Evolutionary conservation across 2,329 filamentous ascomycete species (phyloP).

Genomic region (Madurella mycetomatis): DNA sequence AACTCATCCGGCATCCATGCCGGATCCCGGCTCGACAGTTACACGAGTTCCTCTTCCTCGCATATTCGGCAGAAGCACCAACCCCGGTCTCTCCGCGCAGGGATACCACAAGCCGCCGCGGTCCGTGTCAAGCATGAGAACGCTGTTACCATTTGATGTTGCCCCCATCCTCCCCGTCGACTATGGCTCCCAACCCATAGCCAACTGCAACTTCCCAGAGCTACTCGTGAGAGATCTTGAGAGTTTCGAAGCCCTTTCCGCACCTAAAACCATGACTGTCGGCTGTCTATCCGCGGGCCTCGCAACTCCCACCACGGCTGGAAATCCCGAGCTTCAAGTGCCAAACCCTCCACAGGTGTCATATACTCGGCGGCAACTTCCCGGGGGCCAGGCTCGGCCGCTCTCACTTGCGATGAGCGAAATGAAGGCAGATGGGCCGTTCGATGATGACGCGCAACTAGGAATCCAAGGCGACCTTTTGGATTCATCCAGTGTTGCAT

Average conservation of each 20-base stretch:
- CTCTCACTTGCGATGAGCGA: constrained; percentile 1
- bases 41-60: constrained; percentile 18
- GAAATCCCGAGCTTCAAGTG: constrained; percentile 5
- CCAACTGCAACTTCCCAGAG: constrained; percentile 50
- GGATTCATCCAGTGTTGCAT: constrained; percentile 35
- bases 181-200: constrained; percentile 9
- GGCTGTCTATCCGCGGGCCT: constrained; percentile 41
- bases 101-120: constrained; percentile 20
- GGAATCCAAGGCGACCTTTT: constrained; percentile 6
- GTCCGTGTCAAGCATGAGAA: constrained; percentile 19
- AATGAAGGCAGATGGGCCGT: neutral
- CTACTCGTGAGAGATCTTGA: constrained; percentile 52
- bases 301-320: constrained; percentile 26
- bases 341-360: constrained; percentile 3
- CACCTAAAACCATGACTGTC: constrained; percentile 49
- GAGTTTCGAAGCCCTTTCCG: constrained; percentile 44
- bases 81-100: constrained; percentile 18
- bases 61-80: constrained; percentile 9
- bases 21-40: constrained; percentile 20
- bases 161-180: constrained; percentile 2
- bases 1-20: constrained; percentile 8
- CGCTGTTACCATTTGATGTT: constrained; percentile 13
- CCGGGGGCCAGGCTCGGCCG: neutral
- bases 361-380: constrained; percentile 3
- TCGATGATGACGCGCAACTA: constrained; percentile 1